Base-by-base conservation (phyloP, 495 filamentous ascomycete genomes). In the Bacidia rubella region DNA sequence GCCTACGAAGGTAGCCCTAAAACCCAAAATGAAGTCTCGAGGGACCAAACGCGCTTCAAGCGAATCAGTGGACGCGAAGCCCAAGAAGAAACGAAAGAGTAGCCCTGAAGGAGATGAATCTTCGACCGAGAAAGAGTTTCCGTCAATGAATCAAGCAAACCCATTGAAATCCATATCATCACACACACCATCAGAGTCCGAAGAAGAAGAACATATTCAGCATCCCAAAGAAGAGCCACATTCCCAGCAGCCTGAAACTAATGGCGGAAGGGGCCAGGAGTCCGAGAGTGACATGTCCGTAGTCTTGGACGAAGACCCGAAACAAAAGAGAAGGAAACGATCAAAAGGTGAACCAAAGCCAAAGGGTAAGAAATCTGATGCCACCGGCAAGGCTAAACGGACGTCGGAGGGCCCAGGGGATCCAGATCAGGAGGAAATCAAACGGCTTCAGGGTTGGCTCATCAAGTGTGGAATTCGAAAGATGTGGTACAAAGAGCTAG, bases 391-490 rank as follows among this genome's bases (percentile, higher is more conserved):
- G 44, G 39, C 20, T 61, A 66, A 57, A 66, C 68, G 54, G 70
- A 56, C 49, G 41, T 62, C 53, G 61, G 65, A 38, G 52, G 55
- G 45, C 47, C 60, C 25, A 27, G 65, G 11, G 5, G 75, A 81
- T 32, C 76, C 83, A 0, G 77, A 87, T 53, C 81, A 90, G 39
- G 78, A 75, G 9, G 84, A 92, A 66, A 87, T 97, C 65, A 97
- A 90, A 65, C 80, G 79, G n/a, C 74, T 98, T 15, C 92, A 98
- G 67, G 76, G 78, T 20, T 87, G 88, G 67, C 74, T 98, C 25
- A 60, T 85, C 40, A 96, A 95, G 69, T 98, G 92, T 60, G 92
- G 92, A 19, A 80, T 98, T 45, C 85, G 87, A 27, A 97, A 96
- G 63, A 76, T 96, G 57, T 98, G 93, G 92, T 73, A 72, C 35